These are phyloP conservation scores for Exophiala aquamarina DNA, from an alignment of 2,329 filamentous ascomycete genomes.

Conservation along the genomic window DNA sequence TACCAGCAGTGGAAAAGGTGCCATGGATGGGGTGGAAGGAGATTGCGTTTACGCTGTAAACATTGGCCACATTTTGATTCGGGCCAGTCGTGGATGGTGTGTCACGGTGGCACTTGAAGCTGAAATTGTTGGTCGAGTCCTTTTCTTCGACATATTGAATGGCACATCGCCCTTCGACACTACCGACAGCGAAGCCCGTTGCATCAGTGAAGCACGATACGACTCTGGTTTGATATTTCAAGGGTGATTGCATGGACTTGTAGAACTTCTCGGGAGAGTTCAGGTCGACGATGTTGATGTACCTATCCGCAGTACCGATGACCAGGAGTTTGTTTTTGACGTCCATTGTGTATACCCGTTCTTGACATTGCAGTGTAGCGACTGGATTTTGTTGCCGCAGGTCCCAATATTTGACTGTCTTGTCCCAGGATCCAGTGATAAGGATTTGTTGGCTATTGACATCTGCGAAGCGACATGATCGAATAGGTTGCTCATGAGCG, in stretches of 20 bases:
- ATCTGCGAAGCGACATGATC: constrained; percentile 75
- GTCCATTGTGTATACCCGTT: constrained; percentile 80
- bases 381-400: constrained; percentile 49
- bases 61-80: constrained; percentile 69
- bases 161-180: constrained; percentile 93
- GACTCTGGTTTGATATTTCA: constrained; percentile 97
- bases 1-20: constrained; percentile 96
- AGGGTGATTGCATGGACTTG: constrained; percentile 91
- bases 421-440: constrained; percentile 74
- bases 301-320: constrained; percentile 88
- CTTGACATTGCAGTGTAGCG: constrained; percentile 48
- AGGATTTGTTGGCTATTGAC: constrained; percentile 72
- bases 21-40: constrained; percentile 95
- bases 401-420: constrained; percentile 60
- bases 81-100: constrained; percentile 57
- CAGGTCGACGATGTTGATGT: constrained; percentile 93
- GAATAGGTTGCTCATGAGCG: constrained; percentile 76
- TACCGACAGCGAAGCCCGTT: constrained; percentile 89
- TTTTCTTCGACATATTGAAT: constrained; percentile 99
- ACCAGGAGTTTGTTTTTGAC: constrained; percentile 86
- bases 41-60: constrained; percentile 95
- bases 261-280: constrained; percentile 86
- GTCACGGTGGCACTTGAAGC: constrained; percentile 97
- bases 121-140: constrained; percentile 88
- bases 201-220: constrained; percentile 94